Evolutionary conservation across 495 filamentous ascomycete genomes (phyloP).

Genomic region (Cercophora newfieldiana): DNA sequence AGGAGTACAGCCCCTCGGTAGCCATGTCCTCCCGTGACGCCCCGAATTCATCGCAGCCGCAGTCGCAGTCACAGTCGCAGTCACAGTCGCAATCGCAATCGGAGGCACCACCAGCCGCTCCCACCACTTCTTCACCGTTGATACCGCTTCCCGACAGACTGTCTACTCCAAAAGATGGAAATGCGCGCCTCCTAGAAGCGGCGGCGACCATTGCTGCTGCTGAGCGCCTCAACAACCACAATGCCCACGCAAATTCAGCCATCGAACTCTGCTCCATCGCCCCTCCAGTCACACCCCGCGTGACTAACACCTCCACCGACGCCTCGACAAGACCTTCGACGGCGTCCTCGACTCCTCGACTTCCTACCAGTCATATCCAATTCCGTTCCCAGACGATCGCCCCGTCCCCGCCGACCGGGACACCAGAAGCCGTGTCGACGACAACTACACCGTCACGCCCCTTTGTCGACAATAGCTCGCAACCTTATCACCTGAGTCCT

Average conservation of each 20-base stretch:
- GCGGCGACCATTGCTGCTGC: constrained; percentile 30
- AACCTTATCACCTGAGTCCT: constrained; percentile 22
- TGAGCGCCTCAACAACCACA: constrained; percentile 21
- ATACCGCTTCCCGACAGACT: constrained; percentile 9
- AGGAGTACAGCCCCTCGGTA: background rate
- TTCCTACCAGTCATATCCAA: constrained; percentile 25
- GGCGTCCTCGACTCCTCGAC: constrained; percentile 16
- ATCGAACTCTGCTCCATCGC: constrained; percentile 17
- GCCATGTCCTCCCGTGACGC: constrained; percentile 10
- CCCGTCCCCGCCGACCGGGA: constrained; percentile 30
- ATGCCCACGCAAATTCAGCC: constrained; percentile 25
- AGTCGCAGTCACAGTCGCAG: background rate
- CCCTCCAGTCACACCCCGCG: constrained; percentile 5
- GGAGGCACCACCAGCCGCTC: background rate
- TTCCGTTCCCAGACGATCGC: constrained; percentile 39
- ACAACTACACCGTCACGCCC: constrained; percentile 14
- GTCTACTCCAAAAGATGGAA: constrained; percentile 3
- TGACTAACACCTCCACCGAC: constrained; percentile 19
- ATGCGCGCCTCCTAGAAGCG: constrained; percentile 20
- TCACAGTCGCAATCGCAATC: background rate
- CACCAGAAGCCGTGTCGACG: constrained; percentile 11
- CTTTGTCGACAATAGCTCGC: constrained; percentile 23
- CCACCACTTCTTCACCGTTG: background rate
- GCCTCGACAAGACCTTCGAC: constrained; percentile 14
- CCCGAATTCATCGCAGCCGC: too few relatives aligned